Base-by-base conservation (phyloP, 768 basidiomycete genomes). In the Trametes punicea region DNA sequence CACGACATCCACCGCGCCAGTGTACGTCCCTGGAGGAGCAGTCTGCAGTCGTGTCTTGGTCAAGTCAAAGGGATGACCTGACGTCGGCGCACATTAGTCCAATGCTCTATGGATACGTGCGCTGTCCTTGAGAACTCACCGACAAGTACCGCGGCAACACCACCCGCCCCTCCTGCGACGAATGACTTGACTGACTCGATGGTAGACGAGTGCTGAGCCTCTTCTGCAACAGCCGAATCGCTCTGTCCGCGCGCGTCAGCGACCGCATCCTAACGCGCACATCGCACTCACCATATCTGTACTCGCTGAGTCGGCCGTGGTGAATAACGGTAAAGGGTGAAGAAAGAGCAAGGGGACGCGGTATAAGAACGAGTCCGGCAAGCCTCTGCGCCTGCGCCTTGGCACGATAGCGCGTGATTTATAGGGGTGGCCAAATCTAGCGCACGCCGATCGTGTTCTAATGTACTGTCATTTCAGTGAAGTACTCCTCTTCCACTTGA, bases 1-100 rank as follows among this genome's bases (percentile, higher is more conserved):
- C 45, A 98, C 93, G 26, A 96, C 96, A 73, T 99, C 96, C 20
- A 98, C 64, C 1, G 92, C 93, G 39, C 97, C 93, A 36, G 79
- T 93, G 74, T 99, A 99, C 42, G 83, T 79, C 4, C 97, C 95
- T 9, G 88, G 82, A 15, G 83, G 63, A 9, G 97, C 96, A 5
- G 97, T 98, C 73, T 99, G 97, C 58, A 99, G 71, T 40, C 96
- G 82, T n/a, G 91, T 93, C 75, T 95, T 95, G 56, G 92, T 97
- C 66, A 98, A 75, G 74, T 99, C 97, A 69, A 98, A 99, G 8
- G 97, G 97, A 68, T 99, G 97, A 1, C 97, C 96, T 92, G 36
- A 9, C 9, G 11, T 11, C 23, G 23, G 4, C 6, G 20, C 30
- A 31, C 15, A 18, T 25, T 18, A 39, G 48, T 6, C 8, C 7